These are phyloP conservation scores for Colletotrichum somersetense DNA, from an alignment of 2,329 filamentous ascomycete species.

Conservation along the genomic window DNA sequence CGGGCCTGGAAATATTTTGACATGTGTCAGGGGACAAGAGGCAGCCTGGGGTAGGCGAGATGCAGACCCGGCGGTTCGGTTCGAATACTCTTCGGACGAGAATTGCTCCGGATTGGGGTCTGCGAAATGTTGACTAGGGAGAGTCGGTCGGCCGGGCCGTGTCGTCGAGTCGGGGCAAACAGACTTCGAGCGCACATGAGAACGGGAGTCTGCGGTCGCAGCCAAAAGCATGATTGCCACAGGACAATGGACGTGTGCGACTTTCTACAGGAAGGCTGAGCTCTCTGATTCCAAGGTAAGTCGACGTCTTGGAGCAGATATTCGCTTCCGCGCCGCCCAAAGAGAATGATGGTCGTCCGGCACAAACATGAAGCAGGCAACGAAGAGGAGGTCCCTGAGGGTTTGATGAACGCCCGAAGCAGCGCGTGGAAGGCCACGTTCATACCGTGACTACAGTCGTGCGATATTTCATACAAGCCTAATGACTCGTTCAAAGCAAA, in stretches of 20 bases:
- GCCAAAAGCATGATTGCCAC: not conserved
- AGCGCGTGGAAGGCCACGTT: not conserved
- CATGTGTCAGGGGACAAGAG: constrained; percentile 6
- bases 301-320: not conserved
- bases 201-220: not conserved
- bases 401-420: not conserved
- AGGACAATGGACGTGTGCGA: not conserved
- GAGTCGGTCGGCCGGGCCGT: not conserved
- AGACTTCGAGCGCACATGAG: constrained; percentile 9
- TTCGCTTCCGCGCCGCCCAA: not conserved
- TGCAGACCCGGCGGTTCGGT: constrained; percentile 44
- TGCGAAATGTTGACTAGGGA: constrained; percentile 28
- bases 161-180: not conserved
- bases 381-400: too few relatives aligned
- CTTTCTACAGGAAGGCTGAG: constrained; percentile 3
- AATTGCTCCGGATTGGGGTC: constrained; percentile 23
- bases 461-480: constrained; percentile 3
- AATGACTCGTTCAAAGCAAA: constrained; percentile 31
- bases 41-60: constrained; percentile 20
- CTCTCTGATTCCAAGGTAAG: constrained; percentile 7
- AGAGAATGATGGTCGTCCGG: not conserved
- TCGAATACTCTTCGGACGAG: constrained; percentile 42
- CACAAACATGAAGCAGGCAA: not conserved
- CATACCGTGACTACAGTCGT: not conserved
- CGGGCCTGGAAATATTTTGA: constrained; percentile 18